These are phyloP conservation scores for Lactarius sp. DNA, from an alignment of 768 basidiomycete genomes.

Conservation along the genomic window DNA sequence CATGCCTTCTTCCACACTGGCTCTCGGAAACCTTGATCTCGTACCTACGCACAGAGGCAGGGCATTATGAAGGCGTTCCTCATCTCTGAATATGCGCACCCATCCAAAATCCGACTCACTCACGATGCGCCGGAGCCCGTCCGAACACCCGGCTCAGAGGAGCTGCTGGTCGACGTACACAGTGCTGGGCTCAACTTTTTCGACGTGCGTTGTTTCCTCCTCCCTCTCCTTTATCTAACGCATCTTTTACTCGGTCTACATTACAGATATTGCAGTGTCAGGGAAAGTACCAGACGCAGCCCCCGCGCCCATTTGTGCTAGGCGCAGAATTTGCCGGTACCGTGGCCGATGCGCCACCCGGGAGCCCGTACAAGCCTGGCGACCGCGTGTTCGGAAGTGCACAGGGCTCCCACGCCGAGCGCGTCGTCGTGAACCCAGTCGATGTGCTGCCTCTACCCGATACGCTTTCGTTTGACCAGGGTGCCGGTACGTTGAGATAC, in stretches of 20 bases:
- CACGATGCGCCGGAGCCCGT: conserved; percentile 39
- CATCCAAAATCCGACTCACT: conserved; percentile 37
- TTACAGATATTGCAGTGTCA: conserved; percentile 75
- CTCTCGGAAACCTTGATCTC: background rate
- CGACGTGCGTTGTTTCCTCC: conserved; percentile 29
- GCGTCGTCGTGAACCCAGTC: conserved; percentile 50
- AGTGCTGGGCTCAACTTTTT: conserved; percentile 51
- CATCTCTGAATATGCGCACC: conserved; percentile 57
- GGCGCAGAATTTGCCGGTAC: conserved; percentile 84
- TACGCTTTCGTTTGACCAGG: conserved; percentile 76
- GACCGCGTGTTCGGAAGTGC: conserved; percentile 84
- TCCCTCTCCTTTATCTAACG: background rate
- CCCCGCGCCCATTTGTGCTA: conserved; percentile 78
- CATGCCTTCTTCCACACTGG: too few relatives aligned
- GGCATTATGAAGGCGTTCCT: conserved; percentile 71
- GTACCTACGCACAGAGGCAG: background rate
- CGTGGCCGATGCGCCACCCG: conserved; percentile 77
- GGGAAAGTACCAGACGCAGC: conserved; percentile 85
- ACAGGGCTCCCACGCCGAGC: conserved; percentile 80
- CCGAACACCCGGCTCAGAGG: conserved; percentile 29
- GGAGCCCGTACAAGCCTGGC: conserved; percentile 73
- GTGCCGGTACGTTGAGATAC: conserved; percentile 54
- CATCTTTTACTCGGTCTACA: background rate
- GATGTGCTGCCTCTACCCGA: conserved; percentile 64
- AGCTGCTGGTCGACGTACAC: conserved; percentile 51